A percentile compares a stretch with the other conserved stretches of the same genome.
Conservation (phyloP, 1,284 basidiomycete genomes). For the Phenoliferia sp. region DNA sequence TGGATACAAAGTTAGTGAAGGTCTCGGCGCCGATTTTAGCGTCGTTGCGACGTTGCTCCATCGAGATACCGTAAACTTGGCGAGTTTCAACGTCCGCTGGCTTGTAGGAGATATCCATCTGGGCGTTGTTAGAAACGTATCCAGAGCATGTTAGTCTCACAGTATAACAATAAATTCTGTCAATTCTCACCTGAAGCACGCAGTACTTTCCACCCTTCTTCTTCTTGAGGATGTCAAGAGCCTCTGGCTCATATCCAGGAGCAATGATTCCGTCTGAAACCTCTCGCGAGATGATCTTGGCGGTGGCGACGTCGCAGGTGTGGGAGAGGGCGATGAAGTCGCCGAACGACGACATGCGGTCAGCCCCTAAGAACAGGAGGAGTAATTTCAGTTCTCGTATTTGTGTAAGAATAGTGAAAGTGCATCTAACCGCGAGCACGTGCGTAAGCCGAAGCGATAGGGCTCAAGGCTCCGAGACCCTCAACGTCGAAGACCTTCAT, state of each 20-base stretch:
- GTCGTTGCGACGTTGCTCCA: conserved; percentile 91
- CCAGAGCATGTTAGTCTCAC: background rate
- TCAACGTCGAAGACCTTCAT: conserved; percentile 96
- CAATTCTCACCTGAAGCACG: conserved; percentile 67
- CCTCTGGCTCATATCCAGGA: conserved; percentile 82
- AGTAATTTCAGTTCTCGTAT: background rate
- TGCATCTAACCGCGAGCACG: conserved; percentile 90
- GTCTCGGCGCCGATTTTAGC: conserved; percentile 75
- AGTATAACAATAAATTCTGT: too few relatives aligned
- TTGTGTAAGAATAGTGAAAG: conserved; percentile 31
- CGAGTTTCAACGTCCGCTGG: conserved; percentile 80
- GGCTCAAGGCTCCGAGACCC: conserved; percentile 82
- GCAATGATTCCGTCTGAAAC: conserved; percentile 98
- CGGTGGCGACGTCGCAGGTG: conserved; percentile 87
- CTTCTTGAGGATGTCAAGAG: conserved; percentile 84
- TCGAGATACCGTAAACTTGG: conserved; percentile 87
- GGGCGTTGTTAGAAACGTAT: background rate
- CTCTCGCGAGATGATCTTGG: conserved; percentile 92
- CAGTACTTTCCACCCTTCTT: conserved; percentile 99
- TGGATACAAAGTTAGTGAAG: conserved; percentile 83
- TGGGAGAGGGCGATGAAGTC: conserved; percentile 96
- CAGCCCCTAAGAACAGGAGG: conserved; percentile 59
- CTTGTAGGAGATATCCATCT: conserved; percentile 80
- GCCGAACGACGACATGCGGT: conserved; percentile 98
- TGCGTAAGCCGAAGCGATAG: conserved; percentile 88